These are phyloP conservation scores for Russula olivacea DNA, from an alignment of 768 basidiomycete genomes.

Conservation along the genomic window DNA sequence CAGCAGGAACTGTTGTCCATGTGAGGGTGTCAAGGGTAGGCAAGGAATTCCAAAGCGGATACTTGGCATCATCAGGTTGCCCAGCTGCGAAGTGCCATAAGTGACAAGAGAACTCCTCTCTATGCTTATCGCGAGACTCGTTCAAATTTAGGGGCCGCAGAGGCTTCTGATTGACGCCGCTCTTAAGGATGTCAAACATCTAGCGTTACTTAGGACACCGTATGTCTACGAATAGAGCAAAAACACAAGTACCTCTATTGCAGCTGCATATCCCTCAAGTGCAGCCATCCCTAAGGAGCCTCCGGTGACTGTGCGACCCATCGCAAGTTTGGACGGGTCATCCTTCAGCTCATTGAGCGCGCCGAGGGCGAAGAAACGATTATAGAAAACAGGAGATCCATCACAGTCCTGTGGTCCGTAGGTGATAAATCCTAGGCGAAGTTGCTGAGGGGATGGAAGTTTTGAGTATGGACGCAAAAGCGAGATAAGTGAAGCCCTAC, in stretches of 20 bases:
- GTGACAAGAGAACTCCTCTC: constrained; percentile 16
- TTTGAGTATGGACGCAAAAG: not conserved
- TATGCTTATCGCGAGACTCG: constrained; percentile 15
- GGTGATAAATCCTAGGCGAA: constrained; percentile 26
- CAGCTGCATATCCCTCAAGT: constrained; percentile 24
- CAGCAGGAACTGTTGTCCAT: constrained; percentile 19
- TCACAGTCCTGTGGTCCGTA: constrained; percentile 25
- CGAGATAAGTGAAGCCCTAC: constrained; percentile 1
- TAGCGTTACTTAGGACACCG: not conserved
- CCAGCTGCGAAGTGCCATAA: constrained; percentile 25
- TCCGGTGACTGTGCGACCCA: constrained; percentile 24
- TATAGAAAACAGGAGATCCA: constrained; percentile 24
- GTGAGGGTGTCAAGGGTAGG: constrained; percentile 21
- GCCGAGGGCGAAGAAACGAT: constrained; percentile 23
- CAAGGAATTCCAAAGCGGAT: constrained; percentile 17
- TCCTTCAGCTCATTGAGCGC: constrained; percentile 23
- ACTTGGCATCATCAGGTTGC: constrained; percentile 20
- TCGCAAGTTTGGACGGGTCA: constrained; percentile 14
- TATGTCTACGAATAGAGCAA: not conserved
- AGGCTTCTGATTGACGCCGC: constrained; percentile 14
- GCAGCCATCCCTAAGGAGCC: constrained; percentile 24
- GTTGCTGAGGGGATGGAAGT: constrained; percentile 1
- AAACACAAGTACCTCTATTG: constrained; percentile 19
- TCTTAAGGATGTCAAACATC: constrained; percentile 24
- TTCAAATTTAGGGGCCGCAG: constrained; percentile 12